Evolutionary conservation across 2,329 filamentous ascomycete species (phyloP).

Genomic region (Fusarium musae): DNA sequence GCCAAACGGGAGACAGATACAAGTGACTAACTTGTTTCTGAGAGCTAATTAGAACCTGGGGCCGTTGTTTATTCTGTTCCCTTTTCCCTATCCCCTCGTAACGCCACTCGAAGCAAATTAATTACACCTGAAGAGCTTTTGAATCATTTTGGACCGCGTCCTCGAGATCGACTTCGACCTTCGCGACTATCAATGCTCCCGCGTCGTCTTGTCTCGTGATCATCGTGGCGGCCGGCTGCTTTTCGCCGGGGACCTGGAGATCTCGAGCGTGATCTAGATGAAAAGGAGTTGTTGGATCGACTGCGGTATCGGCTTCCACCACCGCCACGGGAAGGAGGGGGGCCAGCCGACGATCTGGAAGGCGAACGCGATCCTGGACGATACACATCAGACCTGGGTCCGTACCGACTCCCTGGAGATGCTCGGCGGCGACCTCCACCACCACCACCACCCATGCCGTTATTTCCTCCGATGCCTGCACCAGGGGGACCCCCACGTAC

Average conservation of each 20-base stretch:
- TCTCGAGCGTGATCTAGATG: conserved; percentile 61
- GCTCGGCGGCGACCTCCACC: conserved; percentile 50
- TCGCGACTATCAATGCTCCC: conserved; percentile 59
- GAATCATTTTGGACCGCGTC: conserved; percentile 49
- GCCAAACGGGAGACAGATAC: conserved; percentile 27
- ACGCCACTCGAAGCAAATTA: conserved; percentile 38
- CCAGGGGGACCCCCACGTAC: conserved; percentile 49
- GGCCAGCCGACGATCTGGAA: conserved; percentile 56
- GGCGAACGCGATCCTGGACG: conserved; percentile 68
- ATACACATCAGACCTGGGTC: conserved; percentile 66
- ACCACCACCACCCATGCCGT: conserved; percentile 46
- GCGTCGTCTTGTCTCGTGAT: conserved; percentile 53
- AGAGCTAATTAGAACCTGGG: conserved; percentile 33
- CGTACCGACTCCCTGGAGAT: conserved; percentile 53
- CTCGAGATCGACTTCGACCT: conserved; percentile 54
- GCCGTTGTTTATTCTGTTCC: conserved; percentile 2
- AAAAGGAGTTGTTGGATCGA: conserved; percentile 57
- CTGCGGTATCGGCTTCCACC: conserved; percentile 57
- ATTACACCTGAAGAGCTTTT: conserved; percentile 22
- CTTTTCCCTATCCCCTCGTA: conserved; percentile 16
- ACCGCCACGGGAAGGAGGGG: conserved; percentile 50
- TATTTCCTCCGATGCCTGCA: conserved; percentile 35
- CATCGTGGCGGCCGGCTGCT: conserved; percentile 47
- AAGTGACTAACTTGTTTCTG: conserved; percentile 39
- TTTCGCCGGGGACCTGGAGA: conserved; percentile 52